These are phyloP conservation scores for Parafenestella ontariensis DNA, from an alignment of 2,329 filamentous ascomycete species.

Conservation along the genomic window DNA sequence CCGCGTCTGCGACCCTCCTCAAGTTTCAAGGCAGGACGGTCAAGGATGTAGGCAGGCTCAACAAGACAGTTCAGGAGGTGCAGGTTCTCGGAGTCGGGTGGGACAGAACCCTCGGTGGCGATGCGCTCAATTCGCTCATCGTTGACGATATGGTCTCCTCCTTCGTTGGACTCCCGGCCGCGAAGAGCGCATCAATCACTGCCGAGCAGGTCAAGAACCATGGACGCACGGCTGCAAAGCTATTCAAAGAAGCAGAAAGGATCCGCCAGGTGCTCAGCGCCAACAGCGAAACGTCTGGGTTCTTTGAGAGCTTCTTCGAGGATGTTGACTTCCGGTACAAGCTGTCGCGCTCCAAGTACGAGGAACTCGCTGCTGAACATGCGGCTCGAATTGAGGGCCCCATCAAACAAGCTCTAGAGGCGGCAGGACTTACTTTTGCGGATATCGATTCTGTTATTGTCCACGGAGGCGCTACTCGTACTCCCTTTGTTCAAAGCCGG, in stretches of 20 bases:
- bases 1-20: constrained; percentile 86
- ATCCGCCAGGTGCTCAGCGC: constrained; percentile 90
- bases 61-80: constrained; percentile 98
- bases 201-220: constrained; percentile 72
- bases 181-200: constrained; percentile 69
- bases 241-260: constrained; percentile 92
- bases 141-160: constrained; percentile 86
- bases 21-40: constrained; percentile 87
- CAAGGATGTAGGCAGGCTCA: constrained; percentile 90
- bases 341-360: constrained; percentile 79
- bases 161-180: constrained; percentile 71
- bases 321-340: constrained; percentile 95
- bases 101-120: constrained; percentile 89
- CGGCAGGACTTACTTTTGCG: constrained; percentile 73
- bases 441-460: constrained; percentile 92
- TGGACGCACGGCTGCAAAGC: constrained; percentile 83
- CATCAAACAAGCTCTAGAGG: constrained; percentile 75
- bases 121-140: constrained; percentile 85
- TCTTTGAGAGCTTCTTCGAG: constrained; percentile 89
- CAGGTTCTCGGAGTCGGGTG: constrained; percentile 84
- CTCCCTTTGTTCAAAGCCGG: constrained; percentile 90
- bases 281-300: constrained; percentile 80
- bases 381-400: constrained; percentile 72
- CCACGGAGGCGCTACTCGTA: constrained; percentile 87
- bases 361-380: constrained; percentile 74